These are phyloP conservation scores for Vigna mungo DNA, from an alignment of 306 rosid species.

Conservation along the genomic window DNA sequence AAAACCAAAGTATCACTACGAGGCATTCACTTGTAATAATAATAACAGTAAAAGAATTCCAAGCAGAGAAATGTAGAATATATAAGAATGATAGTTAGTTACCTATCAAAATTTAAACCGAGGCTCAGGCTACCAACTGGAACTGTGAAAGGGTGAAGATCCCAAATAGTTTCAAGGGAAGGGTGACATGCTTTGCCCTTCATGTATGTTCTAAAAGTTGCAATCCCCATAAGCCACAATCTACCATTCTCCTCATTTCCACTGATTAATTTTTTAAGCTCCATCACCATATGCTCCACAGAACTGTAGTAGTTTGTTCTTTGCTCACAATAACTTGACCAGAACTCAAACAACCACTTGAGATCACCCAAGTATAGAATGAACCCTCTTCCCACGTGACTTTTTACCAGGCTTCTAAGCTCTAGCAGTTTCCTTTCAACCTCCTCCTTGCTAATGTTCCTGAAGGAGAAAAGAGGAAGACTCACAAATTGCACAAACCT, in stretches of 20 bases:
- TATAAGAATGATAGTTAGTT: slow-evolving; percentile 8
- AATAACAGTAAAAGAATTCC: background rate
- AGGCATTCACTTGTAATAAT: background rate
- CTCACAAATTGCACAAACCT: slow-evolving; percentile 55
- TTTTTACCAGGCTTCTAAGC: slow-evolving; percentile 56
- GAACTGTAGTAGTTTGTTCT: slow-evolving; percentile 41
- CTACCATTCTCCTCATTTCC: slow-evolving; percentile 50
- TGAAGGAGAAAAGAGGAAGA: slow-evolving; percentile 62
- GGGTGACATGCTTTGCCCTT: slow-evolving; percentile 64
- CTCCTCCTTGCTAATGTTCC: slow-evolving; percentile 58
- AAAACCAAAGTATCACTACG: background rate
- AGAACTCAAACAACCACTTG: slow-evolving; percentile 66
- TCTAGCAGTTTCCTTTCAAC: slow-evolving; percentile 64
- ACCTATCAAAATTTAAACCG: slow-evolving; percentile 71
- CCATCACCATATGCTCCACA: slow-evolving; percentile 66
- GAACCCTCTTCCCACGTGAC: slow-evolving; percentile 63
- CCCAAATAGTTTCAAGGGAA: slow-evolving; percentile 70
- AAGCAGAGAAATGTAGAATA: background rate
- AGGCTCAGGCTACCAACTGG: slow-evolving; percentile 70
- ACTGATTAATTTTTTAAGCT: slow-evolving; percentile 58
- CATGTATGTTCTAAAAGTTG: slow-evolving; percentile 63
- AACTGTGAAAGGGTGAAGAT: slow-evolving; percentile 69
- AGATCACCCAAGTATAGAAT: slow-evolving; percentile 73
- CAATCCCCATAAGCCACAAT: slow-evolving; percentile 65
- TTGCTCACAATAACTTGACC: slow-evolving; percentile 56